Base-by-base conservation (phyloP, 345 rosid species). In the Dipteronia sinensis region DNA sequence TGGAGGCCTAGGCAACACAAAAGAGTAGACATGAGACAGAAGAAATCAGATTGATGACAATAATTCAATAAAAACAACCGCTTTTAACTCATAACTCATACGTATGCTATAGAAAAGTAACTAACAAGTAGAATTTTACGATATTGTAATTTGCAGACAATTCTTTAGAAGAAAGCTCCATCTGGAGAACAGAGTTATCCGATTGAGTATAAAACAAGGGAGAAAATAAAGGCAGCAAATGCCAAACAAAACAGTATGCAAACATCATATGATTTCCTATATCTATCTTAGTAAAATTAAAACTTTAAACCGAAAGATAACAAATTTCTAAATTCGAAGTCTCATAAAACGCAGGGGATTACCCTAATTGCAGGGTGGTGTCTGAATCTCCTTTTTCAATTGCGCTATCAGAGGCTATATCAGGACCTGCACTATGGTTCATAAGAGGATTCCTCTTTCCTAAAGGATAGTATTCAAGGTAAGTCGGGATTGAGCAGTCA, bases 281-380 rank as follows among this genome's bases (percentile, higher is more conserved):
- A 29, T 49, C 70, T 3, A 42, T 34, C 38, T 34, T 34, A 34
- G 17, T 29, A 61, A 61, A 62, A 63, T 62, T 2, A 16, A 38
- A 4, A 40, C 25, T 73, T 62, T 42, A 47, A 17, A 25, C 15
- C 0, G 0, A 10, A 73, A 61, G 38, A 22, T 22, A 73, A 13
- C 3, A 2, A 9, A 40, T 23, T 62, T 73, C 66, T 59, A 16
- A 8, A 13, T 15, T 40, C 20, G 16, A 38, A 12, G 61, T 31
- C 10, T 34, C 29, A 13, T 0, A 59, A 72, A 38, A 20, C 31
- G 22, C 13, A 8, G 55, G 73, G 31, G 20, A 20, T n/a, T 93
- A 93, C 99, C 99, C 98, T 66, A 92, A 81, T 66, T 93, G 92
- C 85, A 95, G 78, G 56, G 93, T 87, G 38, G 97, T 95, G 86